These are phyloP conservation scores for Coemansia sp. DNA, from an alignment of 371 early-diverging fungal genomes.

Conservation along the genomic window DNA sequence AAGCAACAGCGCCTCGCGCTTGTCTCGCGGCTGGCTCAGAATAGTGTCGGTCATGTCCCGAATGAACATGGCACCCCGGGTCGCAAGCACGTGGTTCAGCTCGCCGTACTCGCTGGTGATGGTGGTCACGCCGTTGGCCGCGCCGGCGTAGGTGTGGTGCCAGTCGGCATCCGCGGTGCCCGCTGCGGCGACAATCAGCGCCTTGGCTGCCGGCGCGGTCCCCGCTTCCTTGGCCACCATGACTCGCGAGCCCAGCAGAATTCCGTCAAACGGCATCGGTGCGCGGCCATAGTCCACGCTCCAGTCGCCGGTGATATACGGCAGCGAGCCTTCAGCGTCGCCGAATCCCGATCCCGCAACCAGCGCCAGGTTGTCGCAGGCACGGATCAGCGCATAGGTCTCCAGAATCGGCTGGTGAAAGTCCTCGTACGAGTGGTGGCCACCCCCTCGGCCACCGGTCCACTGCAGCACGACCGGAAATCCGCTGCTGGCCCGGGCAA, in stretches of 20 bases:
- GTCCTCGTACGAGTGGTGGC: conserved; percentile 95
- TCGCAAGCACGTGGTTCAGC: conserved; percentile 93
- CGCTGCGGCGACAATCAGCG: conserved; percentile 84
- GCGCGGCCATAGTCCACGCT: conserved; percentile 74
- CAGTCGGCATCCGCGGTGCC: conserved; percentile 85
- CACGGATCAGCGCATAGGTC: conserved; percentile 87
- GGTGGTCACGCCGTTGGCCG: conserved; percentile 86
- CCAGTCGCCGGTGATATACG: conserved; percentile 78
- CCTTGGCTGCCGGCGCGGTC: conserved; percentile 80
- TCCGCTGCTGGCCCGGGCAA: conserved; percentile 82
- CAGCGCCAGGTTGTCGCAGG: conserved; percentile 80
- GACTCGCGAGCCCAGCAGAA: conserved; percentile 90
- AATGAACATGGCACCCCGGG: conserved; percentile 83
- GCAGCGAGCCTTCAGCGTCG: conserved; percentile 22
- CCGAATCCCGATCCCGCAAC: conserved; percentile 53
- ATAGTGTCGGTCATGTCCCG: conserved; percentile 86
- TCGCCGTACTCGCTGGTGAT: conserved; percentile 92
- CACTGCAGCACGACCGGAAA: conserved; percentile 93
- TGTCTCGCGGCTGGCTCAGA: conserved; percentile 81
- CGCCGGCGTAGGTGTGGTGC: conserved; percentile 92
- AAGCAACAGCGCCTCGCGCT: conserved; percentile 70
- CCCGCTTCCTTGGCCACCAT: conserved; percentile 92
- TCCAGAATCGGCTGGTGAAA: conserved; percentile 93
- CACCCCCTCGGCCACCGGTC: conserved; percentile 96
- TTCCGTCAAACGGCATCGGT: conserved; percentile 96